These are phyloP conservation scores for Colletotrichum chrysophilum DNA, from an alignment of 2,329 filamentous ascomycete species.

Conservation along the genomic window DNA sequence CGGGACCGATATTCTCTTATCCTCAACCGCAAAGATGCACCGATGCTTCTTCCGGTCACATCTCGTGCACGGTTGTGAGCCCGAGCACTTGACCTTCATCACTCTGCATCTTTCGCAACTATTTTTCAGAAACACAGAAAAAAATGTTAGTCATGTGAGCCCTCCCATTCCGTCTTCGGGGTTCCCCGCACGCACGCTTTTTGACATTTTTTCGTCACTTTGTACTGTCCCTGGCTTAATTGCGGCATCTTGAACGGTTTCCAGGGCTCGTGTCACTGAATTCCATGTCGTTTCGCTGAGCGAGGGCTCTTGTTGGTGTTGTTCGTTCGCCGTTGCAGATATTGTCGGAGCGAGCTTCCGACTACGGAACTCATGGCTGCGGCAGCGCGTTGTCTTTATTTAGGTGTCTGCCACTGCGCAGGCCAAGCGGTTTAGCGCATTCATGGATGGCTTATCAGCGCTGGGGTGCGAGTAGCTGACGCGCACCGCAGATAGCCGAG, in stretches of 20 bases:
- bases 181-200: slow-evolving; percentile 19
- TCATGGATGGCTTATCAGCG: slow-evolving; percentile 5
- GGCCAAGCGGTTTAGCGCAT: background rate
- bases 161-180: background rate
- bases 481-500: background rate
- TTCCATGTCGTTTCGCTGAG: background rate
- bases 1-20: slow-evolving; percentile 25
- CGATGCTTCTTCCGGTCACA: slow-evolving; percentile 25
- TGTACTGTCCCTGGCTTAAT: slow-evolving; percentile 20
- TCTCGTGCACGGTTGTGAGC: slow-evolving; percentile 24
- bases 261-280: background rate
- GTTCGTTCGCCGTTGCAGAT: background rate
- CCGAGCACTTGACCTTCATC: slow-evolving; percentile 29
- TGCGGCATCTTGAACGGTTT: slow-evolving; percentile 14
- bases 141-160: slow-evolving; percentile 1
- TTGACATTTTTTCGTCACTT: slow-evolving; percentile 23
- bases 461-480: background rate
- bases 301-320: background rate
- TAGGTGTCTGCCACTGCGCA: background rate
- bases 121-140: background rate
- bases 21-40: slow-evolving; percentile 25
- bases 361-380: background rate
- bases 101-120: slow-evolving; percentile 27
- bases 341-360: slow-evolving; percentile 12
- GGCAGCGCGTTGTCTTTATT: slow-evolving; percentile 8